Evolutionary conservation across 1,284 basidiomycete species (phyloP), one percentile per base, ranked within the genome.

Genomic region (Lignosus rhinocerotis): DNA sequence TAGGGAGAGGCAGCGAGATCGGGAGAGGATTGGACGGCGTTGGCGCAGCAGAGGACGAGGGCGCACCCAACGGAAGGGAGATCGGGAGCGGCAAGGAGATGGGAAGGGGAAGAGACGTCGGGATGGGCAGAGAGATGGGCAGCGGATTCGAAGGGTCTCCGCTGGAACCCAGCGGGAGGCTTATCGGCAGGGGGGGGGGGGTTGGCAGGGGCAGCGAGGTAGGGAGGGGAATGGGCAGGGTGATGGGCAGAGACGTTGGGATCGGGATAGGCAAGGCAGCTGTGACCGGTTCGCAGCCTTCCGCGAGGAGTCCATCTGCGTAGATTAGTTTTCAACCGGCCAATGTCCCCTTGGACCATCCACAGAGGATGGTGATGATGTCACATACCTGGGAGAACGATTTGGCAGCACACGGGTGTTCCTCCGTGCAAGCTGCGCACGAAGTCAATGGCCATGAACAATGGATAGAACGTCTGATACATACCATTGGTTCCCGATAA

Each of bases 401-500:
- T 31, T 16, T 57, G 46, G 51, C 62, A 64, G 55, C 62, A 64
- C 12, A 64, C 25, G 10, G 59, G 54, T 14, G 57, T 61, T 1
- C 59, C 62, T 21, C 62, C 62, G 1, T 25, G 14, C 33, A 64
- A 36, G 43, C 62, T 64, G 21, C 7, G 38, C 19, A 16, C 4
- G 16, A 39, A 9, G 0, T 10, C 3, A 36, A 17, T 44, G 10
- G 41, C 8, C 45, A 3, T 16, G 6, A n/a, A 8, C 34, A n/a
- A 12, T 6, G 5, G 2, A 21, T 9, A 16, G 19, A 1, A 9
- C 12, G 19, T 0, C 16, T 0, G 4, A 2, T 9, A 45, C 57
- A 0, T 53, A 64, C 62, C 62, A 64, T 44, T 61, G 53, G 49
- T 64, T 61, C 1, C 45, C 51, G 9, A 64, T n/a, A 17, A 55